Conservation (phyloP, 1,139 yeast genomes). For the Yamadazyma jaroonii region DNA sequence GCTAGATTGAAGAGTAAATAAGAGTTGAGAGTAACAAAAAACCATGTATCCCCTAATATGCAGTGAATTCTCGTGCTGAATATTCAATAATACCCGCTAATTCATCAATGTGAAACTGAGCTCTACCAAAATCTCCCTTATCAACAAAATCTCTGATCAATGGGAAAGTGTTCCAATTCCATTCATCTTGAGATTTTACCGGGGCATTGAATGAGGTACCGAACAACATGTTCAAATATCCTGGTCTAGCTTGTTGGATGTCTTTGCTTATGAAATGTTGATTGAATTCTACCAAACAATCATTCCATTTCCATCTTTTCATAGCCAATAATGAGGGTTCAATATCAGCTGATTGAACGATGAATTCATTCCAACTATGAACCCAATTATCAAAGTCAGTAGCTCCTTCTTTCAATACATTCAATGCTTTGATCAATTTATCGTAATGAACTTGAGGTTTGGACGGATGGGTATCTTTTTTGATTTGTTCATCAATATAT, state of each 20-base stretch:
- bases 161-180: conserved; percentile 72
- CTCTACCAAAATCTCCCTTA: conserved; percentile 47
- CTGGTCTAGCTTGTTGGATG: conserved; percentile 55
- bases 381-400: conserved; percentile 41
- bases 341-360: conserved; percentile 33
- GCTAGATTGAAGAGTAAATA: background rate
- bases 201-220: conserved; percentile 72
- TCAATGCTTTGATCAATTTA: conserved; percentile 23
- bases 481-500: conserved; percentile 13
- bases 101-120: conserved; percentile 53
- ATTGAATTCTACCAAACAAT: conserved; percentile 57
- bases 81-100: conserved; percentile 36
- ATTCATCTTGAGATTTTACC: conserved; percentile 20
- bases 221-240: conserved; percentile 65
- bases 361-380: conserved; percentile 51
- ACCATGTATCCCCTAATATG: conserved; percentile 2
- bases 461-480: conserved; percentile 8
- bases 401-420: conserved; percentile 22
- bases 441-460: conserved; percentile 30
- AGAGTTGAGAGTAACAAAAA: background rate
- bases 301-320: conserved; percentile 80
- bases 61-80: conserved; percentile 17
- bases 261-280: conserved; percentile 43
- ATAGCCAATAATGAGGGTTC: conserved; percentile 73
- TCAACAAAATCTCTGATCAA: conserved; percentile 64